phyloP scores from a whole-genome alignment of 495 filamentous ascomycete species.

The Glarea lozoyensis region DNA sequence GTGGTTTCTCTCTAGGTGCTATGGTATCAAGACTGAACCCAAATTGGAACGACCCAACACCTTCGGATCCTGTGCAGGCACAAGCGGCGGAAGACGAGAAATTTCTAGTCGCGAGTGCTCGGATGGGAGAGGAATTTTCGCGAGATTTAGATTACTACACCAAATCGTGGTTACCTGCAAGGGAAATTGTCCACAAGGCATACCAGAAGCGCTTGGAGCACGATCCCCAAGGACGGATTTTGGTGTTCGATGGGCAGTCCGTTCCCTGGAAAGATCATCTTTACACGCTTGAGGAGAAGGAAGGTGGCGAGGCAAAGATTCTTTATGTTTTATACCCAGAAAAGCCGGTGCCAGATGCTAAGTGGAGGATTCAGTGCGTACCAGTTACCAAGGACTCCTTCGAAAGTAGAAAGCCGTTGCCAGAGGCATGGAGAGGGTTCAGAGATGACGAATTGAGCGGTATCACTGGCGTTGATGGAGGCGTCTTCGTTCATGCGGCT shows the following conservation, averaged over 20 bases:
- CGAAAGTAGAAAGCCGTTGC: slow-evolving; percentile 79
- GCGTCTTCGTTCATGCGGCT: slow-evolving; percentile 86
- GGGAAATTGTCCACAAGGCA: slow-evolving; percentile 63
- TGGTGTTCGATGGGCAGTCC: slow-evolving; percentile 65
- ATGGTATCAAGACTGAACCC: slow-evolving; percentile 79
- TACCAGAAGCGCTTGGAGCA: slow-evolving; percentile 54
- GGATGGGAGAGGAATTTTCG: slow-evolving; percentile 81
- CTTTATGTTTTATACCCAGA: slow-evolving; percentile 96
- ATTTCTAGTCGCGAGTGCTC: slow-evolving; percentile 63
- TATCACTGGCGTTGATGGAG: slow-evolving; percentile 62
- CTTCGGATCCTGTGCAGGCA: slow-evolving; percentile 40
- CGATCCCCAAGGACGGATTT: slow-evolving; percentile 66
- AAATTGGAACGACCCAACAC: slow-evolving; percentile 47
- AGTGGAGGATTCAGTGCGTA: slow-evolving; percentile 91
- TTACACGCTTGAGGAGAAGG: slow-evolving; percentile 71
- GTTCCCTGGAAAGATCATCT: slow-evolving; percentile 96
- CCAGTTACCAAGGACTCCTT: slow-evolving; percentile 74
- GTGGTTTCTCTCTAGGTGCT: slow-evolving; percentile 72
- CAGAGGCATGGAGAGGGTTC: slow-evolving; percentile 83
- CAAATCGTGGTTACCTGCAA: slow-evolving; percentile 78
- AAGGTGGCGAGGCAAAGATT: slow-evolving; percentile 39
- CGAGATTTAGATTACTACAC: slow-evolving; percentile 66
- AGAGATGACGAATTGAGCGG: slow-evolving; percentile 75
- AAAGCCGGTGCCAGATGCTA: slow-evolving; percentile 53
- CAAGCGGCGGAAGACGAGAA: slow-evolving; percentile 72